phyloP scores from a whole-genome alignment of 257 asterid genomes.

The Solanum commersonii region DNA sequence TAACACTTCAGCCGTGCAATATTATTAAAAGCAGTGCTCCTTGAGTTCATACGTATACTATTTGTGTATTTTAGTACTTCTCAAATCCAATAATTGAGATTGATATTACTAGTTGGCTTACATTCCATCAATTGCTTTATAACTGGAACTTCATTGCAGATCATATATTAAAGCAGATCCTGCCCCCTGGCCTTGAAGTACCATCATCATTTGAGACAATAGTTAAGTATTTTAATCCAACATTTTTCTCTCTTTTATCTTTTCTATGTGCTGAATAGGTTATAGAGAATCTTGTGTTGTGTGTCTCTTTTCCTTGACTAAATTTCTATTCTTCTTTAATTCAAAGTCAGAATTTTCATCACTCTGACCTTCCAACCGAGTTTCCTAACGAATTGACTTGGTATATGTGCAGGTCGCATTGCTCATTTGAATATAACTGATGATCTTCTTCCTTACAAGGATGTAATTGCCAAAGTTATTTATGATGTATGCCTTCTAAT shows the following conservation, averaged over 20 bases:
- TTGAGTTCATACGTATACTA: not conserved
- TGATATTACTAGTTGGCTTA: not conserved
- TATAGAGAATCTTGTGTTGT: not conserved
- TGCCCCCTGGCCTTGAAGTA: constrained; percentile 70
- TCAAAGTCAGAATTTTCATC: not conserved
- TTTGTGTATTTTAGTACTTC: not conserved
- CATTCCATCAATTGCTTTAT: not conserved
- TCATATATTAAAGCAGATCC: constrained; percentile 77
- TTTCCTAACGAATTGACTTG: constrained; percentile 5
- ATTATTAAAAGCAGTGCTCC: not conserved
- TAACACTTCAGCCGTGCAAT: not conserved
- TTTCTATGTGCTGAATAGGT: not conserved
- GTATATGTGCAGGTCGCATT: constrained; percentile 69
- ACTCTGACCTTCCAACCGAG: not conserved
- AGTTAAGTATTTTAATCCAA: constrained; percentile 58
- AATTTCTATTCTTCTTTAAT: not conserved
- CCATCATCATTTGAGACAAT: constrained; percentile 98
- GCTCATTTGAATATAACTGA: constrained; percentile 87
- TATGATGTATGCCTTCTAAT: constrained; percentile 54
- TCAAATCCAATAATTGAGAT: not conserved
- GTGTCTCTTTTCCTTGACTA: not conserved
- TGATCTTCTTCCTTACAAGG: constrained; percentile 76
- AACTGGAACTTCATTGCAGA: constrained; percentile 40
- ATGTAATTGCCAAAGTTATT: constrained; percentile 78
- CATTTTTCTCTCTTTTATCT: not conserved